Evolutionary conservation across 805 yeast genomes (phyloP).

Genomic region (Martiniozyma abietophila): DNA sequence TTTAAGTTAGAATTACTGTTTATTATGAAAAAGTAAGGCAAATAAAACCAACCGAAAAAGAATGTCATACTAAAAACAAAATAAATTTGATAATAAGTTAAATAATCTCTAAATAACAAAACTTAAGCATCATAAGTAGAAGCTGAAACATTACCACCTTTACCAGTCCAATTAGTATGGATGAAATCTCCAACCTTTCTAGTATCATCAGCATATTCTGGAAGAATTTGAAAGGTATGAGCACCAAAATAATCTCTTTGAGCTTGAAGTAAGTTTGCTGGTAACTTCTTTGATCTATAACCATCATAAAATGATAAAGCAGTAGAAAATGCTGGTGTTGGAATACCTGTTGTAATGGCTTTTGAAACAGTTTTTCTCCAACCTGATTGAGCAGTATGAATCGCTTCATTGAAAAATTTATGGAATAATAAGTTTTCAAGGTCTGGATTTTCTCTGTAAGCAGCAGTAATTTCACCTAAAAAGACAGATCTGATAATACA

Average conservation of each 20-base stretch:
- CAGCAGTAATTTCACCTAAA: slow-evolving; percentile 93
- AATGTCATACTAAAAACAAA: not conserved
- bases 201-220: slow-evolving; percentile 67
- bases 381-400: slow-evolving; percentile 85
- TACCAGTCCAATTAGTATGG: slow-evolving; percentile 99
- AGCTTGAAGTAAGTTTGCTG: slow-evolving; percentile 98
- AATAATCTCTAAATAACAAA: not conserved
- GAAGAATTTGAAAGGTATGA: slow-evolving; percentile 94
- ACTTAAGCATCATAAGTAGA: slow-evolving; percentile 81
- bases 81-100: not conserved
- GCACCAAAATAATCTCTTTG: slow-evolving; percentile 99
- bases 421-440: slow-evolving; percentile 93
- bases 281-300: slow-evolving; percentile 90
- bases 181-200: slow-evolving; percentile 76
- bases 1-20: too few species aligned
- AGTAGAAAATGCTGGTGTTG: slow-evolving; percentile 96
- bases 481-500: slow-evolving; percentile 98
- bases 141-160: slow-evolving; percentile 96
- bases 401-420: slow-evolving; percentile 88
- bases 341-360: slow-evolving; percentile 81
- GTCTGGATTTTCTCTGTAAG: slow-evolving; percentile 88
- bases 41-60: not conserved
- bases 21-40: not conserved
- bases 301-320: slow-evolving; percentile 98
- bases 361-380: slow-evolving; percentile 86